Evolutionary conservation across 208 protist genomes (phyloP), one percentile per base, ranked within the genome.

Genomic region (Leishmania martiniquensis): DNA sequence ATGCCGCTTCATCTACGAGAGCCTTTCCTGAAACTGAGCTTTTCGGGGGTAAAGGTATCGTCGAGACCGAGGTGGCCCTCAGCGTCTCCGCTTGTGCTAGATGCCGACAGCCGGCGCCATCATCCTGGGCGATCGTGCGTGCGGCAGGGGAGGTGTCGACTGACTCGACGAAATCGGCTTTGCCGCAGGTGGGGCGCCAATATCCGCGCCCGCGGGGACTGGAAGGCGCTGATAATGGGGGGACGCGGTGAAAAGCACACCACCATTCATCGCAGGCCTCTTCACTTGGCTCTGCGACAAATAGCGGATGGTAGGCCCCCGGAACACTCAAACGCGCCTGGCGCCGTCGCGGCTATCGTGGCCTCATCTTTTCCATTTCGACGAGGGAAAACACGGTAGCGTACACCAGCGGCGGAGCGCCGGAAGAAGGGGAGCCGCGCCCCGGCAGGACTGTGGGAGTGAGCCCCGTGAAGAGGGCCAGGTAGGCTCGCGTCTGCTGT

Each of bases 231-330:
- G 68, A 54, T 72, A 22, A 4, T 57, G 4, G 49, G 45, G 63
- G 63, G n/a, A 83, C 68, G 57, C 74, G 74, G 74, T 79, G 51
- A 63, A 83, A 69, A 39, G 39, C 79, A 4, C 69, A 60, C 79
- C 79, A 79, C 79, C 79, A 83, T 39, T 83, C 74, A 63, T 83
- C 69, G 42, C 79, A 83, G 29, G 62, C 60, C 13, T 42, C 49
- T n/a, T 59, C 68, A 4, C 39, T 69, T 39, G 79, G 47, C 29
- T 67, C 59, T 1, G 79, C 79, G 12, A 83, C 22, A 44, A 73
- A 76, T 6, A 83, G 34, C 4, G 76, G 60, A 15, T 67, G 74
- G 47, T 75, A 72, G 2, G 49, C 32, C 42, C 74, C 79, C 3
- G 79, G 57, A 17, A 72, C 68, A 17, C 69, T 74, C 13, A 55